A percentile compares a stretch with the other conserved stretches of the same genome.
Conservation (phyloP, 164 flowering plant species). For the Umbellularia californica region DNA sequence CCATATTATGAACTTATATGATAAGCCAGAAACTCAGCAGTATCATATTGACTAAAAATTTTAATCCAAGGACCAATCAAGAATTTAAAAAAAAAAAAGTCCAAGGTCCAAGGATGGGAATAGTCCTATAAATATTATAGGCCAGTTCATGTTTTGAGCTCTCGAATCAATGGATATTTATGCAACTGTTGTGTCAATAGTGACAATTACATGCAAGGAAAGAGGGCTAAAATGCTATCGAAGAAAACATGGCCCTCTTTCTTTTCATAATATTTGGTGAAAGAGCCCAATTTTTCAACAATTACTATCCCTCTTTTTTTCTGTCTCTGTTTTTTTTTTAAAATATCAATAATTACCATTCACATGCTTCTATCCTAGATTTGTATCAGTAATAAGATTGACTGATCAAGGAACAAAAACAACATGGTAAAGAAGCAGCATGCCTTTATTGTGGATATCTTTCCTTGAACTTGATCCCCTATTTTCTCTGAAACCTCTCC, state of each 20-base stretch:
- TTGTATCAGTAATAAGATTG: neutral
- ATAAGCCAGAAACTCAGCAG: too few species aligned
- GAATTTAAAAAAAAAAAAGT: neutral
- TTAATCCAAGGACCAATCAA: neutral
- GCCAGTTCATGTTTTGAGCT: neutral
- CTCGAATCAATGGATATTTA: neutral
- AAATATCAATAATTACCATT: too few species aligned
- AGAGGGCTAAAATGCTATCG: neutral
- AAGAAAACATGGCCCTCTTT: too few species aligned
- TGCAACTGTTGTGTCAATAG: neutral
- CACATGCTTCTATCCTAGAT: too few species aligned
- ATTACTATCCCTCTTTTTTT: too few species aligned
- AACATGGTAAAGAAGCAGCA: neutral
- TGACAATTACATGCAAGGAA: neutral
- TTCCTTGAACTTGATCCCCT: conserved; percentile 13
- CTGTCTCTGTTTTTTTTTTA: too few species aligned
- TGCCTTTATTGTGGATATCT: conserved; percentile 24
- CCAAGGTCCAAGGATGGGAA: neutral
- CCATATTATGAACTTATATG: too few species aligned
- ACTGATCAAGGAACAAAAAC: neutral
- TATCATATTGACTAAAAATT: neutral
- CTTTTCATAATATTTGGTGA: too few species aligned
- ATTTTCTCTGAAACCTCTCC: conserved; percentile 12
- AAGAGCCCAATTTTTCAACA: too few species aligned
- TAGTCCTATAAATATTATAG: neutral